These are phyloP conservation scores for Aspergillus sclerotialis DNA, from an alignment of 2,329 filamentous ascomycete species.

Conservation along the genomic window DNA sequence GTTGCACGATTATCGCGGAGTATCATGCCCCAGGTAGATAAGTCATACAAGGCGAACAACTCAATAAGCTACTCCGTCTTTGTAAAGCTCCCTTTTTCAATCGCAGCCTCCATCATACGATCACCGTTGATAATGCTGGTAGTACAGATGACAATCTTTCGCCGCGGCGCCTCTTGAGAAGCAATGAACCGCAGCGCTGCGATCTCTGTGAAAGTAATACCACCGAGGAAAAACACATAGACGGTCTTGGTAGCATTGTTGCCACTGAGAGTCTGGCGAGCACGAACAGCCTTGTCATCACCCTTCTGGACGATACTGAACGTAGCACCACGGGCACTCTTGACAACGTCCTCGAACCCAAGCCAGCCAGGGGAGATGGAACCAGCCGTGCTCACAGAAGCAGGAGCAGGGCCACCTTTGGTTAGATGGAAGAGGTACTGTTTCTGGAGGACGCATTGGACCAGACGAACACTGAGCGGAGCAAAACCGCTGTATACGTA, in stretches of 20 bases:
- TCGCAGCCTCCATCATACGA: constrained; percentile 76
- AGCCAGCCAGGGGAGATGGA: constrained; percentile 74
- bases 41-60: too few relatives aligned
- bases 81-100: constrained; percentile 62
- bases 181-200: constrained; percentile 87
- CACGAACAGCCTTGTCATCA: constrained; percentile 85
- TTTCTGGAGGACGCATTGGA: constrained; percentile 92
- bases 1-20: too few relatives aligned
- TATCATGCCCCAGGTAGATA: too few relatives aligned
- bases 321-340: constrained; percentile 77
- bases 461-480: constrained; percentile 79
- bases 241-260: constrained; percentile 72
- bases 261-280: constrained; percentile 73
- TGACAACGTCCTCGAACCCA: constrained; percentile 86
- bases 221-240: constrained; percentile 96
- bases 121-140: constrained; percentile 88
- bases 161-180: constrained; percentile 69
- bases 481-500: constrained; percentile 98
- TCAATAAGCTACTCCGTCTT: constrained; percentile 15
- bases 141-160: constrained; percentile 84
- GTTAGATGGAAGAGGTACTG: constrained; percentile 67
- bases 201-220: constrained; percentile 93
- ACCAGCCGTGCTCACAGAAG: constrained; percentile 42
- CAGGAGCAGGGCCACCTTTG: constrained; percentile 52
- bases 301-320: constrained; percentile 91